phyloP scores from a whole-genome alignment of 2,329 filamentous ascomycete genomes.

The Scortechinia acanthostroma region DNA sequence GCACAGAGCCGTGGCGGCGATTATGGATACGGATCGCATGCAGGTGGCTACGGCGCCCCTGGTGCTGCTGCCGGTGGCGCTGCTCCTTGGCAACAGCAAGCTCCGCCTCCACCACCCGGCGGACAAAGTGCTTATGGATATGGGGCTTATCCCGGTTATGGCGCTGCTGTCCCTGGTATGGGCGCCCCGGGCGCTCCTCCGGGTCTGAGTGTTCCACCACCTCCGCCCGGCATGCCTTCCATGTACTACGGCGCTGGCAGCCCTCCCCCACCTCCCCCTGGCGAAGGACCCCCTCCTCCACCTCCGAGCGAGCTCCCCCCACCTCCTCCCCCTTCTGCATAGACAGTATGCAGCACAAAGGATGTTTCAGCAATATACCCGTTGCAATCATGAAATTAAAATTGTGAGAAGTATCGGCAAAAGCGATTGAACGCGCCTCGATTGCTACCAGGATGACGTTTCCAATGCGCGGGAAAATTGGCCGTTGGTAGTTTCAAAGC shows the following conservation, averaged over 20 bases:
- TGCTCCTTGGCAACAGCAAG: constrained; percentile 32
- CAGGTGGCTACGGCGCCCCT: constrained; percentile 56
- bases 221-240: constrained; percentile 25
- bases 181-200: constrained; percentile 43
- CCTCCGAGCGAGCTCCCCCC: constrained; percentile 37
- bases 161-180: constrained; percentile 33
- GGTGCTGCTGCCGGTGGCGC: constrained; percentile 13
- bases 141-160: constrained; percentile 39
- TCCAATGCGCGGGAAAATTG: too few relatives aligned
- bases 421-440: too few relatives aligned
- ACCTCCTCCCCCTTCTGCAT: constrained; percentile 45
- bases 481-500: too few relatives aligned
- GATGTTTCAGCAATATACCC: too few relatives aligned
- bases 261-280: constrained; percentile 38
- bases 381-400: too few relatives aligned
- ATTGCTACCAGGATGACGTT: too few relatives aligned
- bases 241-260: constrained; percentile 31
- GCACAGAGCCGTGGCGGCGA: constrained; percentile 12
- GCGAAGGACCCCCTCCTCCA: constrained; percentile 42
- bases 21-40: constrained; percentile 28
- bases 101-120: constrained; percentile 25
- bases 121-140: constrained; percentile 22
- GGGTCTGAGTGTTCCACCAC: constrained; percentile 34
- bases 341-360: too few relatives aligned
- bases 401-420: too few relatives aligned